phyloP scores from a whole-genome alignment of 1,284 basidiomycete genomes.

The Malassezia furfur region DNA sequence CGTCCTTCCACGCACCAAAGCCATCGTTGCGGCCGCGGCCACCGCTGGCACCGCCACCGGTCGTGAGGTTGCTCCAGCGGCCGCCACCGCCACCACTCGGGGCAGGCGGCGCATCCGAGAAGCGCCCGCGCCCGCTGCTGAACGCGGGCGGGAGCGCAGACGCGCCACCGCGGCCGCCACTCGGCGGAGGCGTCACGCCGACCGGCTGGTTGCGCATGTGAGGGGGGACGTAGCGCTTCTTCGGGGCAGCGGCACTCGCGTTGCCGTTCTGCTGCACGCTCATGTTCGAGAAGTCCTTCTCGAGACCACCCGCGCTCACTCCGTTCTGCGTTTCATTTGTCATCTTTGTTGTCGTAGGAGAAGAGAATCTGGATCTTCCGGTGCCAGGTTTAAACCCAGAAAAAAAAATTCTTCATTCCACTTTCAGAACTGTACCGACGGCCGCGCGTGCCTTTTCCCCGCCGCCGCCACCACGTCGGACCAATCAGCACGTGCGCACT shows the following conservation, averaged over 20 bases:
- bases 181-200: conserved; percentile 3
- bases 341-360: conserved; percentile 21
- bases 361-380: conserved; percentile 9
- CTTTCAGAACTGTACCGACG: conserved; percentile 1
- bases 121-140: conserved; percentile 28
- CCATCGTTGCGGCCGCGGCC: conserved; percentile 47
- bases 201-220: conserved; percentile 15
- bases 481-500: not conserved
- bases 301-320: conserved; percentile 59
- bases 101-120: conserved; percentile 18
- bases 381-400: not conserved
- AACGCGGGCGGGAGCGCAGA: conserved; percentile 27
- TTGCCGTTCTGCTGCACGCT: conserved; percentile 8
- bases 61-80: conserved; percentile 17
- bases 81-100: conserved; percentile 30
- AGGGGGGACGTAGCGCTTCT: conserved; percentile 19
- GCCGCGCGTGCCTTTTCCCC: not conserved
- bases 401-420: conserved; percentile 10
- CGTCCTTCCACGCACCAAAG: conserved; percentile 76
- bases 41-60: conserved; percentile 20
- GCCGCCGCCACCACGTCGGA: not conserved
- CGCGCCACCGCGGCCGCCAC: conserved; percentile 7
- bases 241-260: conserved; percentile 5
- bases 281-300: conserved; percentile 48
- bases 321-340: conserved; percentile 39